phyloP scores from a whole-genome alignment of 805 yeast species.

The Starmerella floricola region DNA sequence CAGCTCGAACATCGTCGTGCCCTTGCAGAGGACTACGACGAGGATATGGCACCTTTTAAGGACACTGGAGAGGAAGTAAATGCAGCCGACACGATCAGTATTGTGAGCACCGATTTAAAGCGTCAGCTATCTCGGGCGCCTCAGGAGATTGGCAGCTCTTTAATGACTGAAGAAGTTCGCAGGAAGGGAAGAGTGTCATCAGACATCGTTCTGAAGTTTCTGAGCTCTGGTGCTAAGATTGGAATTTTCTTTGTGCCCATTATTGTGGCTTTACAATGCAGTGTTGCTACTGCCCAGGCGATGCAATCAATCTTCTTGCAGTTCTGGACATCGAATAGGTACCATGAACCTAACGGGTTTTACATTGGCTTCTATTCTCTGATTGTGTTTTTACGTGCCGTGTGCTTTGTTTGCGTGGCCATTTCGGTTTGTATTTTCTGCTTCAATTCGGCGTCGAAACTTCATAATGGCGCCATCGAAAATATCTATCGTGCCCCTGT shows the following conservation, averaged over 20 bases:
- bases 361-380: conserved; percentile 57
- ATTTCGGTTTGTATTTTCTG: conserved; percentile 30
- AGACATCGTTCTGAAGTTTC: conserved; percentile 42
- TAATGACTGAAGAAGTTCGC: conserved; percentile 28
- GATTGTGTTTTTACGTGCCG: conserved; percentile 42
- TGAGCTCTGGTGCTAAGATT: conserved; percentile 33
- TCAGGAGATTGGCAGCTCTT: conserved; percentile 17
- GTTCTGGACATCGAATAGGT: conserved; percentile 59
- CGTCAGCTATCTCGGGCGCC: conserved; percentile 13
- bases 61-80: no score
- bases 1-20: conserved; percentile 11
- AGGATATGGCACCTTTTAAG: no score
- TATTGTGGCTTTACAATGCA: conserved; percentile 18
- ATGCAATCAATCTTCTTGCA: conserved; percentile 40
- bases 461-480: conserved; percentile 51
- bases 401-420: conserved; percentile 29
- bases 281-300: conserved; percentile 40
- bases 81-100: neutral
- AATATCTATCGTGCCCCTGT: conserved; percentile 64
- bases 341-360: conserved; percentile 38
- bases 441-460: conserved; percentile 42
- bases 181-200: conserved; percentile 25
- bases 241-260: conserved; percentile 24
- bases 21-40: conserved; percentile 6
- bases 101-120: neutral